A percentile compares a stretch with the other conserved stretches of the same genome.
Evolutionary conservation across 352 stramenopile genomes (phyloP).

Genomic region (Peronospora destructor): DNA sequence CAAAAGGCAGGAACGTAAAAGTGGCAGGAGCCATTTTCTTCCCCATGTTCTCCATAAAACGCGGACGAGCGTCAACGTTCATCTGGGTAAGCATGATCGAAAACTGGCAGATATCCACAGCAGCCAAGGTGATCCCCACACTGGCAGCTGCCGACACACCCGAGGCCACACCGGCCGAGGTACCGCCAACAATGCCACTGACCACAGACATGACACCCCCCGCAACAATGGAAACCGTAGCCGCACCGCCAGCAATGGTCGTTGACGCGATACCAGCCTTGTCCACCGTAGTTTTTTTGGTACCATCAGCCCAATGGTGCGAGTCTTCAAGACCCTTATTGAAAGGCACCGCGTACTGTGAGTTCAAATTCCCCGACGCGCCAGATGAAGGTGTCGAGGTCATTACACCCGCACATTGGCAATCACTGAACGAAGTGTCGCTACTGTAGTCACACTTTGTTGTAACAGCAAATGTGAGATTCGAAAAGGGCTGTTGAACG

Average conservation of each 20-base stretch:
- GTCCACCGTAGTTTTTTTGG: conserved; percentile 52
- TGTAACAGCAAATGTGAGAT: conserved; percentile 47
- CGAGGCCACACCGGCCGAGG: conserved; percentile 46
- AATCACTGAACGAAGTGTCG: conserved; percentile 49
- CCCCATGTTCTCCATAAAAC: conserved; percentile 72
- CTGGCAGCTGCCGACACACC: conserved; percentile 53
- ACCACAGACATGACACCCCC: conserved; percentile 60
- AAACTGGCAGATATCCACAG: conserved; percentile 75
- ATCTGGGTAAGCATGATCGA: conserved; percentile 81
- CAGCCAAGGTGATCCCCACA: conserved; percentile 60
- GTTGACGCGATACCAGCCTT: conserved; percentile 55
- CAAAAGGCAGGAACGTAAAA: conserved; percentile 65
- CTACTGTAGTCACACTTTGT: conserved; percentile 50
- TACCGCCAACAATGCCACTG: conserved; percentile 46
- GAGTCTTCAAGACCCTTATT: conserved; percentile 60
- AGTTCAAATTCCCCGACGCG: conserved; percentile 9
- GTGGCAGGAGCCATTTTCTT: conserved; percentile 55
- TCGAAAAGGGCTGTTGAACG: conserved; percentile 39
- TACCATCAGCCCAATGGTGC: conserved; percentile 59
- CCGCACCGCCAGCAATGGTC: conserved; percentile 49
- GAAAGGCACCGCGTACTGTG: conserved; percentile 31
- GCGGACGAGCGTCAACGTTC: conserved; percentile 68
- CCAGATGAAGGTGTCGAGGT: conserved; percentile 12
- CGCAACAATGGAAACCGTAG: conserved; percentile 51
- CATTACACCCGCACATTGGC: conserved; percentile 49